Evolutionary conservation across 2,329 filamentous ascomycete genomes (phyloP), one percentile per base, ranked within the genome.

Genomic region (Sclerotinia nivalis): DNA sequence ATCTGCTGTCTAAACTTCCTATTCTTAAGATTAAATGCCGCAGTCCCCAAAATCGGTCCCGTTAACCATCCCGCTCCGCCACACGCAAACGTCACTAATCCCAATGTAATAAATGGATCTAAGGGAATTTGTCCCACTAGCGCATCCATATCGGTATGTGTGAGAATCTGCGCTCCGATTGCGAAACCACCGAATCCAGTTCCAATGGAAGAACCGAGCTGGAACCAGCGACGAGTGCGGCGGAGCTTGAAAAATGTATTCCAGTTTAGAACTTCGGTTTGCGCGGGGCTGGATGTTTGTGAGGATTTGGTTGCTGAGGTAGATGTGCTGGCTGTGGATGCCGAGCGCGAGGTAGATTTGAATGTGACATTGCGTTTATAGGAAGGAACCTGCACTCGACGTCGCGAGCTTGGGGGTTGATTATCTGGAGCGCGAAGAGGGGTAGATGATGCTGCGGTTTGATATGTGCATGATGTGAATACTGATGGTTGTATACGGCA

Each of bases 181-280:
- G 85, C 83, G 1, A 92, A 91, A 71, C 87, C 88, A 18, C 84
- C 82, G 8, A 89, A 73, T 55, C 90, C 89, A 47, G 87, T 88
- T 47, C 88, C 79, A 66, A 93, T 84, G 60, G 92, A 95, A 73
- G 93, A 93, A 64, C 86, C 87, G 50, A 97, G 87, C 79, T 95
- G 93, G 83, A 94, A 91, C 76, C 92, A 88, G 71, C 95, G 90
- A 69, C 95, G 92, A 71, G 89, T 91, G 76, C 93, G 91, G 77
- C 95, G 93, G 71, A 98, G 89, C 79, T 89, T 88, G 85, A 98
- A 97, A 84, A 97, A 98, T 66, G 88, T 89, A 83, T 97, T 91
- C 95, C 95, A 98, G 82, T 93, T 88, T 55, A 94, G 72, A 64
- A 72, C 68, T 34, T 75, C 73, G 2, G 69, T 62, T 34, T 40